Evolutionary conservation across 2,329 filamentous ascomycete genomes (phyloP).

Genomic region (Fusarium temperatum): DNA sequence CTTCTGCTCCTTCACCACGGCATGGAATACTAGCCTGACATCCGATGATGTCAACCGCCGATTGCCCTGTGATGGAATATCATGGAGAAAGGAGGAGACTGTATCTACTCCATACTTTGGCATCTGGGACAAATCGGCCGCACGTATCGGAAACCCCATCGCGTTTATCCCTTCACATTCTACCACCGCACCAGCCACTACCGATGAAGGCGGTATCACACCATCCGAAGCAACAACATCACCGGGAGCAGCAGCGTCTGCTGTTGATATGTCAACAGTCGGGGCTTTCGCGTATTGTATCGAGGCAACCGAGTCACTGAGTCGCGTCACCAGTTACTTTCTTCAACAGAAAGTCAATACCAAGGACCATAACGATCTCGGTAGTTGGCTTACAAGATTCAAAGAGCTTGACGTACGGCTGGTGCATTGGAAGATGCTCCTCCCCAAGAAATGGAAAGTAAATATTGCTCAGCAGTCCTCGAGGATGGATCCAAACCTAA

Average conservation of each 20-base stretch:
- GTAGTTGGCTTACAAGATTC: conserved; percentile 54
- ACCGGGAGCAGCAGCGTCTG: not conserved
- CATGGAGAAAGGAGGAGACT: conserved; percentile 50
- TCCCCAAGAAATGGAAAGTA: not conserved
- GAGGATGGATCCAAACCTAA: conserved; percentile 59
- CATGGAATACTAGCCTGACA: conserved; percentile 47
- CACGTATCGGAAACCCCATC: conserved; percentile 50
- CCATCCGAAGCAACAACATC: not conserved
- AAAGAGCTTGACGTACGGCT: conserved; percentile 57
- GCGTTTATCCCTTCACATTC: conserved; percentile 47
- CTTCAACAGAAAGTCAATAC: conserved; percentile 54
- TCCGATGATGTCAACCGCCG: conserved; percentile 43
- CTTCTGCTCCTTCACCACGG: not conserved
- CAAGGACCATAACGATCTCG: conserved; percentile 49
- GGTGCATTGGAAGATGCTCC: conserved; percentile 42
- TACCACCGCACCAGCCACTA: conserved; percentile 21
- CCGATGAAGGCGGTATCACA: not conserved
- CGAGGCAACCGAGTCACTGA: conserved; percentile 57
- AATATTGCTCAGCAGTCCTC: conserved; percentile 36
- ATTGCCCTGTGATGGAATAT: conserved; percentile 50
- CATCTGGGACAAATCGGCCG: conserved; percentile 54
- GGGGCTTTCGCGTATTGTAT: conserved; percentile 58
- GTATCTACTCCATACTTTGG: conserved; percentile 54
- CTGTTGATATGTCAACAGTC: conserved; percentile 48
- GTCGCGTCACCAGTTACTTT: conserved; percentile 55